Percentiles rank a stretch among this genome's conserved stretches.
phyloP scores from a whole-genome alignment of 805 yeast genomes.

The Cyberlindnera misumaiensis region DNA sequence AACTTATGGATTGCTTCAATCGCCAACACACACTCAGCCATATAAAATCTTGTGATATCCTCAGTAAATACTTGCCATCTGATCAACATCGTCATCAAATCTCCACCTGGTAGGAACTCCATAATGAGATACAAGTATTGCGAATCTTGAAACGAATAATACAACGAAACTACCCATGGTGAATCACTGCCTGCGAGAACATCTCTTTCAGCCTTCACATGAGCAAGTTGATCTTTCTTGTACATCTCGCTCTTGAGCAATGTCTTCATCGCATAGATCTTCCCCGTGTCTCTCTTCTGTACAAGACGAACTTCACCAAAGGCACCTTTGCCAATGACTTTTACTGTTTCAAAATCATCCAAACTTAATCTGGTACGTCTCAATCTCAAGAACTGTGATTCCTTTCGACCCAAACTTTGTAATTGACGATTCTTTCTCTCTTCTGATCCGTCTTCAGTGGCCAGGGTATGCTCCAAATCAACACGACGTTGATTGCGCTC shows the following conservation, averaged over 20 bases:
- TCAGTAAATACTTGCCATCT: conserved; percentile 92
- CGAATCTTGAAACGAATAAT: conserved; percentile 92
- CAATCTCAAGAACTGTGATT: conserved; percentile 80
- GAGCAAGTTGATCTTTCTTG: conserved; percentile 90
- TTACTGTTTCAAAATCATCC: conserved; percentile 91
- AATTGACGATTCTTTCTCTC: conserved; percentile 66
- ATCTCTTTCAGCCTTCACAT: conserved; percentile 94
- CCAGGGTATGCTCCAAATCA: conserved; percentile 74
- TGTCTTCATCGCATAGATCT: conserved; percentile 91
- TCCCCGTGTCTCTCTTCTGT: conserved; percentile 87
- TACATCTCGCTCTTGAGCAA: conserved; percentile 78
- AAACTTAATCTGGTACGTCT: conserved; percentile 86
- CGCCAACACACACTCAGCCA: conserved; percentile 94
- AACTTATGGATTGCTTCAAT: conserved; percentile 90
- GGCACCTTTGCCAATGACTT: conserved; percentile 99
- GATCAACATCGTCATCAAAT: conserved; percentile 86
- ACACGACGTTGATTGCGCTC: conserved; percentile 92
- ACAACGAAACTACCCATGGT: conserved; percentile 91
- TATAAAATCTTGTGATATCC: conserved; percentile 91
- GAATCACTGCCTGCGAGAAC: conserved; percentile 90
- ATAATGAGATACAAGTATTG: conserved; percentile 89
- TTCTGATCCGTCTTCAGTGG: conserved; percentile 59
- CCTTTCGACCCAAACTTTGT: conserved; percentile 80
- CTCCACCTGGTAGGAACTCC: conserved; percentile 99
- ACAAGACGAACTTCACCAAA: conserved; percentile 97